These are phyloP conservation scores for Jatropha podagrica DNA, from an alignment of 441 rosid species.

Conservation along the genomic window DNA sequence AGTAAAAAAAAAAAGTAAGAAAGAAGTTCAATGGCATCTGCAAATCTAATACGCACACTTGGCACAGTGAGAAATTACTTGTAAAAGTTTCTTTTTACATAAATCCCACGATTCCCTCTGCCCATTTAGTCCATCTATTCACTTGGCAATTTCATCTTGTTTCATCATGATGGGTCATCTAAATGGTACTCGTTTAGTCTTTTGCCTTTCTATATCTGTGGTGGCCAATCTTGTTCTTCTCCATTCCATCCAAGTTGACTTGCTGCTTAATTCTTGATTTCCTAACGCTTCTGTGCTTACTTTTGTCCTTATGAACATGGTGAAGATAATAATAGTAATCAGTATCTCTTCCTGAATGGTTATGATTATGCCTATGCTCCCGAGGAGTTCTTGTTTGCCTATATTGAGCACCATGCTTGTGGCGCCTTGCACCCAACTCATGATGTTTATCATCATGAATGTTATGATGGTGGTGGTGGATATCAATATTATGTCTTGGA, in stretches of 20 bases:
- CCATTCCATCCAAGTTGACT: slow-evolving; percentile 30
- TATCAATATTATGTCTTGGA: slow-evolving; percentile 22
- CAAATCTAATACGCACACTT: background rate
- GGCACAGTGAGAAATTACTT: slow-evolving; percentile 11
- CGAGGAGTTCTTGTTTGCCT: slow-evolving; percentile 34
- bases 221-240: slow-evolving; percentile 31
- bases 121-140: slow-evolving; percentile 11
- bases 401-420: slow-evolving; percentile 39
- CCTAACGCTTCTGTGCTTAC: slow-evolving; percentile 50
- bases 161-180: slow-evolving; percentile 14
- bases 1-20: background rate
- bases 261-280: slow-evolving; percentile 39
- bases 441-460: slow-evolving; percentile 32
- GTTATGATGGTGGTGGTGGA: slow-evolving; percentile 22
- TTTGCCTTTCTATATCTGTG: slow-evolving; percentile 35
- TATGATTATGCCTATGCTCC: slow-evolving; percentile 39
- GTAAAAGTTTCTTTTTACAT: background rate
- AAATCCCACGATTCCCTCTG: background rate
- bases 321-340: slow-evolving; percentile 61
- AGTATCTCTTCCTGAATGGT: slow-evolving; percentile 43
- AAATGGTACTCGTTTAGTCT: slow-evolving; percentile 26
- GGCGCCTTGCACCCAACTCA: slow-evolving; percentile 39
- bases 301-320: slow-evolving; percentile 61
- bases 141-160: slow-evolving; percentile 16
- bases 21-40: background rate